Base-by-base conservation (phyloP, 129 eudicot genomes). In the sunflower (Helianthus annuus) region DNA sequence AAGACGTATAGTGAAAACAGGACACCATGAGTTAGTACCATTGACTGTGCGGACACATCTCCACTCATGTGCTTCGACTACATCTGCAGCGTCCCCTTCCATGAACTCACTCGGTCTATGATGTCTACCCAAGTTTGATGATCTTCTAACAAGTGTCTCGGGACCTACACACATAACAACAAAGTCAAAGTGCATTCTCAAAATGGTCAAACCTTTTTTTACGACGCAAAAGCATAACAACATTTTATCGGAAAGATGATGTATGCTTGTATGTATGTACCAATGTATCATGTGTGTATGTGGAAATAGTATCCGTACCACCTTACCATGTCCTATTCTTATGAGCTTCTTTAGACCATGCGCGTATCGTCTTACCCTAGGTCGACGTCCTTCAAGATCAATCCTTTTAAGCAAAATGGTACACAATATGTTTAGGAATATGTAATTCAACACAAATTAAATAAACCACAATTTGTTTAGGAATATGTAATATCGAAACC, bases 291-390 rank as follows among this genome's bases (percentile, higher is more conserved):
- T 56, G 5, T 22, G 62, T 19, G 36, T 32, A 2, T 56, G 44
- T 67, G 4, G 42, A 67, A 68, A 68, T 59, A 58, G 75, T 77
- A 68, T 38, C 4, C 16, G 5, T 58, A 34, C 77, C 56, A 70
- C 68, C 91, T 83, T 77, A 94, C 98, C 99, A 79, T 95, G 96
- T 73, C 97, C 97, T 79, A 91, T 90, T 86, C 77, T 83, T 76
- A 95, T 80, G 13, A 95, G 89, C 80, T 86, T 88, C 78, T 85
- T 95, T 66, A 95, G 69, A 60, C 89, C 94, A 77, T 83, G 81
- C 11, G 98, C 97, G 84, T 87, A 90, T 24, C 78, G 81, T 75
- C 88, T 86, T 74, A 95, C 96, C 74, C 94, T 88, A 67, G 83
- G 96, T 13, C 97, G 96, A 73, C 79, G 97, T 58, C 89, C 91